phyloP scores from a whole-genome alignment of 805 yeast species.

The Grigorovia jiainica region DNA sequence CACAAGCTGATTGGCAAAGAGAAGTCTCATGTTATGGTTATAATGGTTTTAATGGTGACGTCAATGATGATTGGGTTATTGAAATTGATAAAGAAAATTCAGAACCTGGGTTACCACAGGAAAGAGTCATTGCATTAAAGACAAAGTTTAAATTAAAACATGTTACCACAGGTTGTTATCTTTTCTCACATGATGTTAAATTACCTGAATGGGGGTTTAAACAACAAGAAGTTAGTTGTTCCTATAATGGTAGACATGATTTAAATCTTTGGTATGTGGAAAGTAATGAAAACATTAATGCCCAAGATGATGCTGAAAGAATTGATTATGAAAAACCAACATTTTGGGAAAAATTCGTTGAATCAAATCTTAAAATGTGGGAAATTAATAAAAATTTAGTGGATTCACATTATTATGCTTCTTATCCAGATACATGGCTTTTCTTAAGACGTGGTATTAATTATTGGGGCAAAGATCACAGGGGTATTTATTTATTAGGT shows the following conservation, averaged over 20 bases:
- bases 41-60: conserved; percentile 71
- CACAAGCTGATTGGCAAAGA: conserved; percentile 66
- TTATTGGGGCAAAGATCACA: conserved; percentile 53
- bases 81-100: conserved; percentile 55
- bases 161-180: conserved; percentile 68
- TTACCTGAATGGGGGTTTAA: conserved; percentile 78
- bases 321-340: conserved; percentile 45
- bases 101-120: conserved; percentile 41
- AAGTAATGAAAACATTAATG: conserved; percentile 46
- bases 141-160: conserved; percentile 68
- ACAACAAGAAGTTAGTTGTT: conserved; percentile 80
- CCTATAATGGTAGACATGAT: conserved; percentile 53
- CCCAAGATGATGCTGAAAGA: conserved; percentile 33
- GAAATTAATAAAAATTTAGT: conserved; percentile 59
- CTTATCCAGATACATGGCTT: conserved; percentile 69
- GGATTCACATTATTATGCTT: conserved; percentile 61
- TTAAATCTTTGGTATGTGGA: conserved; percentile 69
- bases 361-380: conserved; percentile 72
- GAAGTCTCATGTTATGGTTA: conserved; percentile 72
- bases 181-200: conserved; percentile 66
- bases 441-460: conserved; percentile 66
- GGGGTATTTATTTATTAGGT: conserved; percentile 64
- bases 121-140: conserved; percentile 52
- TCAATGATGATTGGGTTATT: conserved; percentile 73
- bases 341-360: conserved; percentile 52